Evolutionary conservation across 2,329 filamentous ascomycete genomes (phyloP), one percentile per base, ranked within the genome.

Genomic region (Lasiodiplodia sp.): DNA sequence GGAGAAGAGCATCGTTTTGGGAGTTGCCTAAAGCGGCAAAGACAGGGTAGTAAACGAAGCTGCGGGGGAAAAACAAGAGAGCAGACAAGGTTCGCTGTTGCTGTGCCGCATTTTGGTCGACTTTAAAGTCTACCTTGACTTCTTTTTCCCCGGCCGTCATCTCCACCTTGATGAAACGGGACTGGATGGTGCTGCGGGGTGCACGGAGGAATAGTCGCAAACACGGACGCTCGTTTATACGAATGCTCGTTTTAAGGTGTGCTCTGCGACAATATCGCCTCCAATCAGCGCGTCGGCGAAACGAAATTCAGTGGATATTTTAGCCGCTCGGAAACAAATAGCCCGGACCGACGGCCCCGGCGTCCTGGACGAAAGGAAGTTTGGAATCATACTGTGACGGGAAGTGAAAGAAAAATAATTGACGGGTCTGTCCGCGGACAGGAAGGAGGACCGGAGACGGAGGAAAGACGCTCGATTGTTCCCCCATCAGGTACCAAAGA

Each of bases 251-350:
- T 28, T 28, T 10, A 7, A 34, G 8, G 31, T 34, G 8, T 37
- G 37, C 38, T 21, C 23, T 2, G 31, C 44, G 44, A 47, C 18
- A 5, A 14, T 23, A 11, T 14, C 11, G 16, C 8, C 55, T 38
- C 55, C 55, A 57, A 57, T 57, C 55, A 57, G 37, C 28, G 55
- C 14, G 31, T 2, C 28, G 55, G 8, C 8, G 53, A 16, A 18
- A 31, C 53, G 28, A 28, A 34, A 7, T 34, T 10, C 31, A 28
- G 28, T 28, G 25, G 51, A 53, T 44, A 52, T 18, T 37, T 31
- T 40, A 56, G 53, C 53, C 53, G 53, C 14, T 56, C 53, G 53
- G 53, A 56, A n/a, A 11, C 31, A 37, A 16, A 56, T 38, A 23
- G 53, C 31, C 53, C 53, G 53, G 53, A 16, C 10, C 16, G 28